These are phyloP conservation scores for Xerocomellus intermedius DNA, from an alignment of 768 basidiomycete genomes.

Conservation along the genomic window DNA sequence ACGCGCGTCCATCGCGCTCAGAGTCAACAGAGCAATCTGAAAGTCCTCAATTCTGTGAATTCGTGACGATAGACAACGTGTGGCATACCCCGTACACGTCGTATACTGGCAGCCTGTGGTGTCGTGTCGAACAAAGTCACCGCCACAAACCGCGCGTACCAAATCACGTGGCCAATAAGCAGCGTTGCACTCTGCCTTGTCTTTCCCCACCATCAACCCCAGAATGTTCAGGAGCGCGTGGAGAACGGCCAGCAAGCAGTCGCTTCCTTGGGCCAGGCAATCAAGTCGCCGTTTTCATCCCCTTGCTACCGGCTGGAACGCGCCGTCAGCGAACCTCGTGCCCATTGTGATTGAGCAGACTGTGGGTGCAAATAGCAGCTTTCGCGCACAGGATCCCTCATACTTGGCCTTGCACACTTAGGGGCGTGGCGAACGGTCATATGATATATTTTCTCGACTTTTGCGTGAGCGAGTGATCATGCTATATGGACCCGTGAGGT, in stretches of 20 bases:
- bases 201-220: conserved; percentile 2
- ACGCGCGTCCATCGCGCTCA: conserved; percentile 25
- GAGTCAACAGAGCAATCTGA: background rate
- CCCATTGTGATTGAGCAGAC: conserved; percentile 95
- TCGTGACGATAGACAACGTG: background rate
- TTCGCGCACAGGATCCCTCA: conserved; percentile 17
- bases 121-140: conserved; percentile 13
- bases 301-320: conserved; percentile 42
- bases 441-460: conserved; percentile 95
- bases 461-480: conserved; percentile 94
- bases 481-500: conserved; percentile 84
- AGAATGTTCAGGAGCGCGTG: conserved; percentile 32
- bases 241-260: conserved; percentile 21
- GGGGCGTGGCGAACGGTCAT: conserved; percentile 86
- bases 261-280: conserved; percentile 9
- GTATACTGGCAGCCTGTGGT: background rate
- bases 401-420: conserved; percentile 27
- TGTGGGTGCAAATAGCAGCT: conserved; percentile 39
- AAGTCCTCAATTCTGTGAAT: background rate
- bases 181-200: background rate
- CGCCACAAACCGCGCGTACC: conserved; percentile 10
- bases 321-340: conserved; percentile 65
- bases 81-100: conserved; percentile 18
- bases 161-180: conserved; percentile 27
- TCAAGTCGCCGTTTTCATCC: conserved; percentile 53